Evolutionary conservation across 257 asterid genomes (phyloP).

Genomic region (Solanum medicagineum): DNA sequence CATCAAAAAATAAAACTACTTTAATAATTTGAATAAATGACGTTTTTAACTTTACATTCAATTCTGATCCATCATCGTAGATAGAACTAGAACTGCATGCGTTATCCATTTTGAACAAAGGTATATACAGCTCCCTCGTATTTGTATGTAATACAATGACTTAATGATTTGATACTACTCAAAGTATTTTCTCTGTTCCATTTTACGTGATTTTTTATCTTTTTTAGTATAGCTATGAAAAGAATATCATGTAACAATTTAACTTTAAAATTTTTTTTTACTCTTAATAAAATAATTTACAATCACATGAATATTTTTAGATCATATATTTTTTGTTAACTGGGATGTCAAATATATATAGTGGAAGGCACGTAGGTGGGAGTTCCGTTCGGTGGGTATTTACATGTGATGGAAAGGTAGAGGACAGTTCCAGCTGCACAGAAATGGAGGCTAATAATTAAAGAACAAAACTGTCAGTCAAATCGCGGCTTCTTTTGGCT

Average conservation of each 20-base stretch:
- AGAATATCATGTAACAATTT: no score
- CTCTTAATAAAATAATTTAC: no score
- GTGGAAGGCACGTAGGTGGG: constrained; percentile 9
- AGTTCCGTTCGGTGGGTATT: constrained; percentile 3
- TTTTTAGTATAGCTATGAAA: no score
- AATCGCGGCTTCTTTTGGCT: neutral
- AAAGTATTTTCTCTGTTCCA: no score
- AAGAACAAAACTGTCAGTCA: neutral
- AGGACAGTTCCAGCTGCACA: neutral
- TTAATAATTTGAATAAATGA: neutral
- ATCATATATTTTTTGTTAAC: no score
- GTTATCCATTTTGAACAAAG: neutral
- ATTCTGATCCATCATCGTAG: neutral
- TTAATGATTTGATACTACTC: neutral
- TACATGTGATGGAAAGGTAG: constrained; percentile 2
- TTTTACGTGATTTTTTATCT: no score
- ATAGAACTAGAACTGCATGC: neutral
- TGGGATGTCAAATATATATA: neutral
- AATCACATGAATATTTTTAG: no score
- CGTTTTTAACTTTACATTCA: neutral
- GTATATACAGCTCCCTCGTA: neutral
- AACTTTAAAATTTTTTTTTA: no score
- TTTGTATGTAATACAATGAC: neutral
- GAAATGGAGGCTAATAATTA: neutral
- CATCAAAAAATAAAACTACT: neutral